Base-by-base conservation (phyloP, 441 rosid species). In the Biscutella auriculata region DNA sequence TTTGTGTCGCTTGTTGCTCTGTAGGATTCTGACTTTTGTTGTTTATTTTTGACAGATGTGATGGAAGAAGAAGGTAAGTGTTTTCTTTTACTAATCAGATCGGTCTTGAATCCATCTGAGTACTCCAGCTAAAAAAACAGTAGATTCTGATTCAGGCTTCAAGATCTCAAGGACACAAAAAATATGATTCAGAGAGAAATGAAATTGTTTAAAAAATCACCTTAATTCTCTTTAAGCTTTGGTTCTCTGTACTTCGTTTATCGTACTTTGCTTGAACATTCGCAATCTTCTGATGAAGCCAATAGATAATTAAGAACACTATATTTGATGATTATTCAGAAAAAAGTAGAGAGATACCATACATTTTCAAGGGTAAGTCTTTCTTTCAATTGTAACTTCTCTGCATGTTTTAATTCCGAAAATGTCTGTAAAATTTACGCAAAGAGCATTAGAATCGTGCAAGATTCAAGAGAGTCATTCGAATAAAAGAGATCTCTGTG, bases 161-260 rank as follows among this genome's bases (percentile, higher is more conserved):
- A 13, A 41, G 28, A 51, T 7, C 5, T n/a, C n/a, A n/a, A n/a
- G n/a, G n/a, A 34, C 33, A 34, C 3, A 16, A 29, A 28, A 9
- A 3, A 15, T 34, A 34, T 34, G n/a, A 3, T 19, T 25, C 0
- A 12, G 6, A 34, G 8, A 26, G 17, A 32, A 23, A n/a, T 2
- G 9, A 5, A 5, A 32, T 13, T 10, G 53, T 1, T 11, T 13
- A 12, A 8, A 10, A 14, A 21, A 15, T 13, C 23, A 86, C 97
- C 91, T 84, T 90, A n/a, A 80, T 76, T 64, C 76, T 80, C 73
- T 87, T 87, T 64, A 87, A 74, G 65, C 68, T 77, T 66, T 76
- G 74, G 56, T 90, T 83, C 63, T 55, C 54, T 19, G 25, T 28
- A 47, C 41, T 55, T 55, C 50, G 62, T 47, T 55, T 28, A 2